Evolutionary conservation across 179 eudicot species (phyloP).

Genomic region (Beta corolliflora): DNA sequence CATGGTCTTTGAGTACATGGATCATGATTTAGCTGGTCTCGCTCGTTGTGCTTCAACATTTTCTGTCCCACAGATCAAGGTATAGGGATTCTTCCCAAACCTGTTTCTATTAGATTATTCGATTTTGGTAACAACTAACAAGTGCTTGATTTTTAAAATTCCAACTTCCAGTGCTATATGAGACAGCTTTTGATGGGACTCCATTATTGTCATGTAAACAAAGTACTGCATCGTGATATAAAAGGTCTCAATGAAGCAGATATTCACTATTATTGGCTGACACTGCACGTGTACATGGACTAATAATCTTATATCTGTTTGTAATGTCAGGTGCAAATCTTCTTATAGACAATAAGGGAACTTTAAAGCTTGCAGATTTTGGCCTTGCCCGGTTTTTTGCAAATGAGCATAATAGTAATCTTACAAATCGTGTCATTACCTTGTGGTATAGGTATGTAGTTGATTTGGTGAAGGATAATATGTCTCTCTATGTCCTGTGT

Average conservation of each 20-base stretch:
- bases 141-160: background rate
- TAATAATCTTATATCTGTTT: conserved; percentile 11
- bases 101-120: background rate
- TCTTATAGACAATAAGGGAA: conserved; percentile 93
- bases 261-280: background rate
- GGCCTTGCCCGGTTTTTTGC: conserved; percentile 93
- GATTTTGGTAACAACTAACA: background rate
- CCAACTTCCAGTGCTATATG: conserved; percentile 78
- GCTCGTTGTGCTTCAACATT: conserved; percentile 96
- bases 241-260: conserved; percentile 55
- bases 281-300: background rate
- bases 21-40: conserved; percentile 96
- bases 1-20: conserved; percentile 99
- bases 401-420: conserved; percentile 81
- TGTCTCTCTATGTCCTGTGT: background rate
- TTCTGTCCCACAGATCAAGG: conserved; percentile 94
- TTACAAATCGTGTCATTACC: conserved; percentile 94
- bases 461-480: conserved; percentile 3
- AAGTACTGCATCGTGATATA: conserved; percentile 95
- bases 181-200: conserved; percentile 94
- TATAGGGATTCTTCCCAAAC: conserved; percentile 21
- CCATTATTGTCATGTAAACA: conserved; percentile 95
- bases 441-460: conserved; percentile 83
- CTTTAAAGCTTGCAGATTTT: conserved; percentile 96
- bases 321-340: conserved; percentile 72